Evolutionary conservation across 2,329 filamentous ascomycete genomes (phyloP), one percentile per base, ranked within the genome.

Genomic region (Nannizziopsis barbatae): DNA sequence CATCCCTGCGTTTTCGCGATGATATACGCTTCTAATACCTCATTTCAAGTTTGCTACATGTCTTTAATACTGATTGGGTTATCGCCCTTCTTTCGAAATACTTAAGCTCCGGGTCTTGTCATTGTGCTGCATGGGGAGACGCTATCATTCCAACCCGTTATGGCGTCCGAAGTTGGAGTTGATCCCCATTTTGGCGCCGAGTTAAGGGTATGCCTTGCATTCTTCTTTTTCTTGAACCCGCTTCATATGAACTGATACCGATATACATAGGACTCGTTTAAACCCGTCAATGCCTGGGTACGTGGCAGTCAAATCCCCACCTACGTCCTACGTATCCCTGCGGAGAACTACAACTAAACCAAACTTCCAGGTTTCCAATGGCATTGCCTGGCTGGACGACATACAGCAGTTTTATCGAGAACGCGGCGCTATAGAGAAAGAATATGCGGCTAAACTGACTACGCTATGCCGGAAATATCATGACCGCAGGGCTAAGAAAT

Each of bases 391-490:
- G 90, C 81, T 98, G 51, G 90, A 95, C 60, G 92, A 98, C 60
- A 86, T 98, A 54, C 87, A 98, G 66, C 82, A 86, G 62, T 98
- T 96, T 73, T 98, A 96, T 73, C 86, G 92, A 55, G 92, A 98
- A 68, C 80, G 93, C 50, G 86, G 87, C 62, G 80, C 74, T 32
- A 95, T 98, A 65, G 92, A 98, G 71, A 95, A 95, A 70, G 93
- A 98, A 65, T 96, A 98, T 66, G 84, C 86, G 59, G 77, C 83
- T 55, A 96, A 90, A 68, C 80, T 98, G 55, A 84, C 79, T 57
- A 81, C 80, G 2, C 73, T 98, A 44, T 92, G 90, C 48, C 94
- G 92, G 73, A 95, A 92, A 66, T 96, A 95, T 72, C 92, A 87
- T 62, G 93, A 98, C 61, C 93, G 93, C 74, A 98, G 96, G 74